Evolutionary conservation across 2,329 filamentous ascomycete species (phyloP).

Genomic region (Monilinia fructigena): DNA sequence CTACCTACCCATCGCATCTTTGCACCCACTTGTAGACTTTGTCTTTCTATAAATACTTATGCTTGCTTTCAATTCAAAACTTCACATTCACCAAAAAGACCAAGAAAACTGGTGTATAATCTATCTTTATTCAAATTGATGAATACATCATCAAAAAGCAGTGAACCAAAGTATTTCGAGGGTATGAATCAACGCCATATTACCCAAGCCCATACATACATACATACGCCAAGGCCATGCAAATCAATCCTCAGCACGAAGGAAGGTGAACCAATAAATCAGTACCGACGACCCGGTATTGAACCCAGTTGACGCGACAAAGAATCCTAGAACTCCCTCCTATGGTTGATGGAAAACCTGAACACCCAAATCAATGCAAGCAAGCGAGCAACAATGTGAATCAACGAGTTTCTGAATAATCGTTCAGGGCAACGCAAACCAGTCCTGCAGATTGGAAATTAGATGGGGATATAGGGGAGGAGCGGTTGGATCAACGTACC

Average conservation of each 20-base stretch:
- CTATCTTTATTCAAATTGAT: neutral
- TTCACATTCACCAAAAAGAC: neutral
- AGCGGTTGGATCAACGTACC: constrained; percentile 47
- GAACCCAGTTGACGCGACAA: neutral
- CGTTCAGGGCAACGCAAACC: constrained; percentile 71
- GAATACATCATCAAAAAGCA: neutral
- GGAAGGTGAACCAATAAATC: neutral
- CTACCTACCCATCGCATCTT: no score
- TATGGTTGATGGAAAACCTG: neutral
- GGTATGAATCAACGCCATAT: constrained; percentile 16
- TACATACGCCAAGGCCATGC: constrained; percentile 9
- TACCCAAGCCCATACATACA: neutral
- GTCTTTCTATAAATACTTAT: neutral
- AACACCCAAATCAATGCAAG: constrained; percentile 17
- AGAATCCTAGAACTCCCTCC: constrained; percentile 20
- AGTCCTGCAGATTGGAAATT: constrained; percentile 22
- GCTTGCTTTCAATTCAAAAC: neutral
- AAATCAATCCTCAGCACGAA: neutral
- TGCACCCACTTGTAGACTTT: no score
- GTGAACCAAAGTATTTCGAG: neutral
- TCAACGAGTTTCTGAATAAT: constrained; percentile 47
- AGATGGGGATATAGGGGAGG: neutral
- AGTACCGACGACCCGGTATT: neutral
- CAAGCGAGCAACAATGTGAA: neutral
- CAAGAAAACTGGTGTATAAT: neutral